phyloP scores from a whole-genome alignment of 163 green algal genomes.

The Scenedesmus sp. region DNA sequence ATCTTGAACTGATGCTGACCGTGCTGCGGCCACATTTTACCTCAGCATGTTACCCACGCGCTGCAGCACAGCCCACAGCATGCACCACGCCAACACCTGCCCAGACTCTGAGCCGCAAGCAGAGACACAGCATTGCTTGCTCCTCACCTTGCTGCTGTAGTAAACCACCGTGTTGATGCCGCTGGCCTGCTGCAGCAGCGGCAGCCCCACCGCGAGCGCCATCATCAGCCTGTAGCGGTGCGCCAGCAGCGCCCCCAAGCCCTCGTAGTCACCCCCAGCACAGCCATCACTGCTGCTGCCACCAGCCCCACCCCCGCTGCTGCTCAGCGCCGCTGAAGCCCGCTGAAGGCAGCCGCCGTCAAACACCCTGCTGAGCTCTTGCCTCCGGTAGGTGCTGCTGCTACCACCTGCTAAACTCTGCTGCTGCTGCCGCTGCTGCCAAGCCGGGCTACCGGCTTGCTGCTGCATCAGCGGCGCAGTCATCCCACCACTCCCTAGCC shows the following conservation, averaged over 20 bases:
- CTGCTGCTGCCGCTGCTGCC: neutral
- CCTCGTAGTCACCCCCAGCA: neutral
- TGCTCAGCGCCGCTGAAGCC: neutral
- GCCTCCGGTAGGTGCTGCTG: neutral
- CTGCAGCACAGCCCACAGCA: neutral
- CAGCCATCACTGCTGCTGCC: neutral
- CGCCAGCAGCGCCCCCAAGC: constrained; percentile 37
- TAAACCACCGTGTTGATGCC: constrained; percentile 65
- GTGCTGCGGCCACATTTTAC: neutral
- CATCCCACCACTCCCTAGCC: neutral
- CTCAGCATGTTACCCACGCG: neutral
- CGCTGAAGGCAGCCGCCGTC: neutral
- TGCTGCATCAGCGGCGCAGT: neutral
- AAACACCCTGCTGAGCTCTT: neutral
- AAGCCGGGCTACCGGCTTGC: neutral
- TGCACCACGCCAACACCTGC: neutral
- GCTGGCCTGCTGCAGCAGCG: constrained; percentile 58
- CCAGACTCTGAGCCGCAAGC: too few species aligned
- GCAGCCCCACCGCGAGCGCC: constrained; percentile 44
- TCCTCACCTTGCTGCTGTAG: constrained; percentile 54
- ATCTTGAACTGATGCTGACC: neutral
- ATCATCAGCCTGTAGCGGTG: constrained; percentile 52
- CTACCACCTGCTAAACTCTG: neutral
- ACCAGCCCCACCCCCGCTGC: neutral
- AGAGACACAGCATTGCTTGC: neutral